Evolutionary conservation across 768 basidiomycete species (phyloP).

Genomic region (Pilatotrama ljubarskyi): DNA sequence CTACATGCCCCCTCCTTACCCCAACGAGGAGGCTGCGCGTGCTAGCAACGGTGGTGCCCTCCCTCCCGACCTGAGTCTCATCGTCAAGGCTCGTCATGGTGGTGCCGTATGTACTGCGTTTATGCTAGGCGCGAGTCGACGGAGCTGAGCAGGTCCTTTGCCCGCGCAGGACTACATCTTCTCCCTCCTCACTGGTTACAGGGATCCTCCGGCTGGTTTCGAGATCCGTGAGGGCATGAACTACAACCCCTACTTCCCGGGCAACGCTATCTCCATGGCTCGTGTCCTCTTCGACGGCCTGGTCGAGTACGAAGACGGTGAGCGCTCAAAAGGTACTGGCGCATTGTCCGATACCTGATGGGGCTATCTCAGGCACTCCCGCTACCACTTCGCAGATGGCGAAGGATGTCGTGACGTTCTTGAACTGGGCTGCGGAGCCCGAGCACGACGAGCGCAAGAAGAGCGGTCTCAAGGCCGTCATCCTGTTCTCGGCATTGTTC

Average conservation of each 20-base stretch:
- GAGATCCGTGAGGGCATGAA: constrained; percentile 97
- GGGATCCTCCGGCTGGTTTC: constrained; percentile 94
- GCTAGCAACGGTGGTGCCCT: constrained; percentile 92
- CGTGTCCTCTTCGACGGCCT: constrained; percentile 94
- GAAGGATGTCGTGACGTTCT: constrained; percentile 95
- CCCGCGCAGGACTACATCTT: constrained; percentile 86
- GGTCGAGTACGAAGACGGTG: constrained; percentile 95
- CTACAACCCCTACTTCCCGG: constrained; percentile 99
- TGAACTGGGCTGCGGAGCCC: constrained; percentile 96
- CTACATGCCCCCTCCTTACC: constrained; percentile 92
- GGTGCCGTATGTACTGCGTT: constrained; percentile 67
- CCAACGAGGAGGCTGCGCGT: constrained; percentile 97
- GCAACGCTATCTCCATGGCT: constrained; percentile 98
- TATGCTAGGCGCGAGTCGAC: not conserved
- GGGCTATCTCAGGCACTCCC: constrained; percentile 71
- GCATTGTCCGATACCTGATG: not conserved
- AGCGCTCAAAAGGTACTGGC: constrained; percentile 20
- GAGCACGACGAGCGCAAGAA: constrained; percentile 98
- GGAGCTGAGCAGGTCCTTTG: not conserved
- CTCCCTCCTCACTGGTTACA: constrained; percentile 94
- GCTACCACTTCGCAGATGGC: constrained; percentile 99
- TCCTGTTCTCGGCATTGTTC: constrained; percentile 85
- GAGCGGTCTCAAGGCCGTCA: constrained; percentile 93
- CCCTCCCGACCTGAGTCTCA: constrained; percentile 95
- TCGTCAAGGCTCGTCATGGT: constrained; percentile 97